A percentile compares a stretch with the other conserved stretches of the same genome.
phyloP scores from a whole-genome alignment of 2,329 filamentous ascomycete species.

The Cordyceps tenuipes region DNA sequence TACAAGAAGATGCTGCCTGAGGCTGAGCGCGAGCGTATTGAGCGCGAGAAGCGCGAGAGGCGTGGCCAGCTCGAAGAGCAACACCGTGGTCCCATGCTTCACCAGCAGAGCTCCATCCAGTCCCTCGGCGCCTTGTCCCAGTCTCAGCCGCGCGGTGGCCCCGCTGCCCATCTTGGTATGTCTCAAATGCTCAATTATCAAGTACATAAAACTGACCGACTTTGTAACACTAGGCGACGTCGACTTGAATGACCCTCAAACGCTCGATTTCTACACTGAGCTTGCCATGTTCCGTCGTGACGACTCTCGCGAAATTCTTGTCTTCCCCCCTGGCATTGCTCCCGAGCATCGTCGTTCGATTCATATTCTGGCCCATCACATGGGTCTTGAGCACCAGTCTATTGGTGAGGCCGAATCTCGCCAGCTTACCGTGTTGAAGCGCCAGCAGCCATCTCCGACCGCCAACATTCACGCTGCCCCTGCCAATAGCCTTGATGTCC shows the following conservation, averaged over 20 bases:
- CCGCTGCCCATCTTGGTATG: constrained; percentile 35
- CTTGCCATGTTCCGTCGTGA: constrained; percentile 84
- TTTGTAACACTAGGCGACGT: constrained; percentile 46
- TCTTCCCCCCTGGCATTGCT: constrained; percentile 73
- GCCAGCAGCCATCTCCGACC: constrained; percentile 44
- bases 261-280: constrained; percentile 82
- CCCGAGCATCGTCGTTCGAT: constrained; percentile 83
- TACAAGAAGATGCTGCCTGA: constrained; percentile 99
- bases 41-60: constrained; percentile 92
- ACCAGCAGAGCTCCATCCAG: constrained; percentile 79
- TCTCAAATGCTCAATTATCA: constrained; percentile 10
- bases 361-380: constrained; percentile 90
- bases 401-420: constrained; percentile 80
- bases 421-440: constrained; percentile 82
- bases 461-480: constrained; percentile 48
- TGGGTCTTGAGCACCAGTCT: constrained; percentile 84
- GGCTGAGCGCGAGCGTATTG: constrained; percentile 89
- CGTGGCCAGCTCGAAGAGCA: constrained; percentile 95
- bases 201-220: not conserved
- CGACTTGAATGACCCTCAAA: constrained; percentile 85
- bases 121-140: constrained; percentile 60
- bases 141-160: constrained; percentile 43
- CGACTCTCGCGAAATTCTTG: constrained; percentile 64
- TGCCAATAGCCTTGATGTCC: constrained; percentile 63
- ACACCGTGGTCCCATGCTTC: constrained; percentile 70